Evolutionary conservation across 192 early-diverging fungal species (phyloP).

Genomic region (Coemansia sp.): DNA sequence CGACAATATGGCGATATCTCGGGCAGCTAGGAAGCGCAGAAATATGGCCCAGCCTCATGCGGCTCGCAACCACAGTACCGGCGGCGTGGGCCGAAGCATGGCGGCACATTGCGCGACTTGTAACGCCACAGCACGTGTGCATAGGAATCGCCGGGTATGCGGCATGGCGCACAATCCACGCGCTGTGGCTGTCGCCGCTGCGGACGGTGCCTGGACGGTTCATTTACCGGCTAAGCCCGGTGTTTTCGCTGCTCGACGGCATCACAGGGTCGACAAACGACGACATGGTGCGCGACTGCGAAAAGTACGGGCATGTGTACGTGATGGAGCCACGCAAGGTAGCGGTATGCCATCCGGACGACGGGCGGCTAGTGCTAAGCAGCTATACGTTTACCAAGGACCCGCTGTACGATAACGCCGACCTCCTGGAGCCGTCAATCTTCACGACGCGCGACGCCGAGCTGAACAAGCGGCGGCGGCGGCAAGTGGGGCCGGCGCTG

Average conservation of each 20-base stretch:
- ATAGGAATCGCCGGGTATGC: conserved; percentile 6
- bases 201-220: conserved; percentile 30
- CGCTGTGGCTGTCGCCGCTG: conserved; percentile 26
- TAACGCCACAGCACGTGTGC: background rate
- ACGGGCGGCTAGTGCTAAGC: conserved; percentile 28
- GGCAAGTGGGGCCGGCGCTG: conserved; percentile 35
- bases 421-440: conserved; percentile 42
- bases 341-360: conserved; percentile 31
- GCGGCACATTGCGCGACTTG: background rate
- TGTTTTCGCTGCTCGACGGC: conserved; percentile 13
- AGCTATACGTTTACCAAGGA: conserved; percentile 30
- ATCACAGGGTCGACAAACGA: conserved; percentile 26
- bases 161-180: conserved; percentile 7
- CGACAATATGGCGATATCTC: background rate
- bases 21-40: background rate
- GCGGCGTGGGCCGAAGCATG: background rate
- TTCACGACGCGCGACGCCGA: conserved; percentile 34
- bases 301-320: conserved; percentile 29
- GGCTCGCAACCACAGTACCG: background rate
- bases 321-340: conserved; percentile 35
- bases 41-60: background rate
- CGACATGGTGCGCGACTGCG: conserved; percentile 21
- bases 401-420: conserved; percentile 22
- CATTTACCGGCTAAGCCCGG: conserved; percentile 15
- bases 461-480: conserved; percentile 36